These are phyloP conservation scores for Coix lacrymajobi DNA, from an alignment of 176 grass and related monocot species.

Conservation along the genomic window DNA sequence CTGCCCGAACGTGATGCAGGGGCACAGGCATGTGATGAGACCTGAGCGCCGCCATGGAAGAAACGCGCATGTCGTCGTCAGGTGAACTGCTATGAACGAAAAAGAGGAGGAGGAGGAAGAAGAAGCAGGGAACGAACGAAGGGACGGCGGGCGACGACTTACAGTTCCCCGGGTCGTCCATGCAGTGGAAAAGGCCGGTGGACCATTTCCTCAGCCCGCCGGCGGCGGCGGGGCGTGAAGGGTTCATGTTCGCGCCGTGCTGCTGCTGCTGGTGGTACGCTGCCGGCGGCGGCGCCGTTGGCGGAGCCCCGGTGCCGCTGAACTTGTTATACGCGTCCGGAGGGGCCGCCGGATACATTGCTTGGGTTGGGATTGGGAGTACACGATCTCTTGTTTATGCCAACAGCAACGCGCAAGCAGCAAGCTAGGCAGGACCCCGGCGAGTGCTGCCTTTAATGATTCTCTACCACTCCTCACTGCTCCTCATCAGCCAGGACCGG, in stretches of 20 bases:
- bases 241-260: constrained; percentile 42
- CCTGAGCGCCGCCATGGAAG: constrained; percentile 47
- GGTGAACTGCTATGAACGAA: neutral
- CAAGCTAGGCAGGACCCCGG: neutral
- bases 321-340: constrained; percentile 39
- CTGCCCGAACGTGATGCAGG: constrained; percentile 94
- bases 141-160: neutral
- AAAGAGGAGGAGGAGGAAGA: neutral
- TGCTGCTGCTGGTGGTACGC: constrained; percentile 26
- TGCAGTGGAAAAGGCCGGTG: constrained; percentile 93
- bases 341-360: constrained; percentile 55
- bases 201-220: constrained; percentile 57
- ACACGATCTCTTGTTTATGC: neutral
- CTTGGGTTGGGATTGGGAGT: no score
- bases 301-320: constrained; percentile 10
- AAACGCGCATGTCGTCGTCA: neutral
- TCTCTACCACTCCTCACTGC: neutral
- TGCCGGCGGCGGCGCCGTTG: constrained; percentile 40
- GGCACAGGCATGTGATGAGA: constrained; percentile 80
- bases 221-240: neutral
- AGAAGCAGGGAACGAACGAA: neutral
- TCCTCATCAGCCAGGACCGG: neutral
- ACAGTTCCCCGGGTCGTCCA: constrained; percentile 97
- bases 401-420: neutral
- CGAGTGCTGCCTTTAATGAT: constrained; percentile 16